Conservation (phyloP, 2,329 filamentous ascomycete species). For the Trichoderma arundinaceum region DNA sequence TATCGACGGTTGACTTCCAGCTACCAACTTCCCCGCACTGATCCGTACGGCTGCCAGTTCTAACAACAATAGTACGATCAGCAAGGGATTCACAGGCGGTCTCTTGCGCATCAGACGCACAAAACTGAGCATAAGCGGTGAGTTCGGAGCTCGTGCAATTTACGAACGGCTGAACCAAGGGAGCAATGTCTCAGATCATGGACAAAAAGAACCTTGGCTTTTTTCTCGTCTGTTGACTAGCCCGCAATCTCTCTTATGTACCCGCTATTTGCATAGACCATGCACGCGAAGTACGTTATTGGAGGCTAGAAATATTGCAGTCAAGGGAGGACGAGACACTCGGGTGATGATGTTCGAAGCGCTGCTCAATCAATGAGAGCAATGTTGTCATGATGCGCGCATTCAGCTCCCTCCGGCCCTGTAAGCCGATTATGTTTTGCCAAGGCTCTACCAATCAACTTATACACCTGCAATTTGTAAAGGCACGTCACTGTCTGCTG, state of each 20-base stretch:
- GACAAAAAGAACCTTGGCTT: conserved; percentile 1
- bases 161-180: conserved; percentile 19
- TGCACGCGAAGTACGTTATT: not conserved
- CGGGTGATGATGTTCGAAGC: not conserved
- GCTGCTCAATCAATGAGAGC: not conserved
- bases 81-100: conserved; percentile 15
- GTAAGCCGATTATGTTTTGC: not conserved
- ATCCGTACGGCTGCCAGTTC: not conserved
- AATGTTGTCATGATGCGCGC: not conserved
- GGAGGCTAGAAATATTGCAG: not conserved
- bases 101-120: not conserved
- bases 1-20: not conserved
- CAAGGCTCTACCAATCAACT: not conserved
- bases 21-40: not conserved
- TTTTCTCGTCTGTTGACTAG: not conserved
- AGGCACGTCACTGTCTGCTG: too few species aligned
- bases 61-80: not conserved
- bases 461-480: not conserved
- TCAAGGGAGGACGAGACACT: not conserved
- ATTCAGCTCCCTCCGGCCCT: not conserved
- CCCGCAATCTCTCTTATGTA: conserved; percentile 2
- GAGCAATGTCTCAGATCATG: conserved; percentile 25
- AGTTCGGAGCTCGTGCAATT: not conserved
- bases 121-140: not conserved
- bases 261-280: not conserved